Base-by-base conservation (phyloP, 2,329 filamentous ascomycete species). In the Claviceps humidiphila region DNA sequence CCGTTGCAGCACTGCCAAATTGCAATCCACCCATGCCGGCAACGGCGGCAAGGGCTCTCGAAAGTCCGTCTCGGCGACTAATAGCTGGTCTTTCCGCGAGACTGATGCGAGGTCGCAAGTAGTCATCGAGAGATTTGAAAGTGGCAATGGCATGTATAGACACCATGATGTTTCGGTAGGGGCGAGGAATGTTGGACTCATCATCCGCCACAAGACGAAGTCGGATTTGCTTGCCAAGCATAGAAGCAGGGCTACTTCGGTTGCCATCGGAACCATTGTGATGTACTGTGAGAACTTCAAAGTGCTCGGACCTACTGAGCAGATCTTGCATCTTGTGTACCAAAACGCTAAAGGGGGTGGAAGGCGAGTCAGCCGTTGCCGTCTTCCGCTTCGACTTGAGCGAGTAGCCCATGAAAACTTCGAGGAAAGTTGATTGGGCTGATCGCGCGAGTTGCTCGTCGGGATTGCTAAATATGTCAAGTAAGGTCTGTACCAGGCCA, bases 61-160 rank as follows among this genome's bases (percentile, higher is more conserved):
- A 78, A 30, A 89, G 70, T 1, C 83, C 80, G 51, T 80, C 77
- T 73, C 84, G 64, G 70, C 84, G 77, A 34, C 77, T 74, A 9
- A 72, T 74, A 44, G 83, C 77, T 13, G 66, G 64, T 17, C 87
- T 81, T 57, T 95, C 89, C 3, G 86, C 82, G 14, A 93, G 66
- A 60, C 77, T 89, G 54, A 98, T 95, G 55, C 91, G 81, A 7
- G 93, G 93, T 40, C 93, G 84, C 44, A 98, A 75, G 66, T 97
- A 98, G 64, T 98, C 93, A 63, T 97, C 93, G 24, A 98, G 72
- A 0, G 91, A 87, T 66, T 96, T 97, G 73, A 98, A 97, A 0
- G 90, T 97, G 2, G 93, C 91, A 62, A 98, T 97, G 16, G 93
- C 93, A 66, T 98, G 93, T 53, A 98, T 98, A 0, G 89, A 95